These are phyloP conservation scores for Phaeolepiota aurea DNA, from an alignment of 768 basidiomycete genomes.

Conservation along the genomic window DNA sequence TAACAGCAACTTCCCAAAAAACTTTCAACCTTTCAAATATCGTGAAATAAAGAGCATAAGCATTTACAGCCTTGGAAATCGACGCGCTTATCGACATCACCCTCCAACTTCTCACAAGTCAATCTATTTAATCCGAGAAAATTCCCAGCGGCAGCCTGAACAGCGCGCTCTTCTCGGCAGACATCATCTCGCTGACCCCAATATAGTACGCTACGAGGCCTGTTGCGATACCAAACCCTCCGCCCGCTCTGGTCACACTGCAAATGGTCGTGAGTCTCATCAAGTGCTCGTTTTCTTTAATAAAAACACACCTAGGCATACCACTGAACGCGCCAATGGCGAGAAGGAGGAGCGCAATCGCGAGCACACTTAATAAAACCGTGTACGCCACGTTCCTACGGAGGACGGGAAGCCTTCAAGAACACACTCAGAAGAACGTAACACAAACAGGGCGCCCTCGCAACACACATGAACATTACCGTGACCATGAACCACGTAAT, in stretches of 20 bases:
- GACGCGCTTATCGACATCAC: neutral
- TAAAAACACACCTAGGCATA: slow-evolving; percentile 17
- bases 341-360: slow-evolving; percentile 19
- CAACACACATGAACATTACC: slow-evolving; percentile 43
- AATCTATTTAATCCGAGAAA: slow-evolving; percentile 5
- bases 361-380: slow-evolving; percentile 15
- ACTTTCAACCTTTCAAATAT: no score
- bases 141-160: slow-evolving; percentile 28
- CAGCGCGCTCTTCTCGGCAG: slow-evolving; percentile 24
- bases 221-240: slow-evolving; percentile 29
- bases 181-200: slow-evolving; percentile 29
- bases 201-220: slow-evolving; percentile 39
- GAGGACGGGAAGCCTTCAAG: slow-evolving; percentile 14
- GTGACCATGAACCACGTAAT: slow-evolving; percentile 63
- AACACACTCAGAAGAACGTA: neutral
- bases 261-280: neutral
- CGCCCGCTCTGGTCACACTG: slow-evolving; percentile 30
- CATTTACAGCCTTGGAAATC: no score
- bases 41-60: no score
- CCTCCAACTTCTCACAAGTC: no score
- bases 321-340: slow-evolving; percentile 19
- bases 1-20: no score
- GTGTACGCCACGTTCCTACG: slow-evolving; percentile 17
- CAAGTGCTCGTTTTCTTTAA: neutral
- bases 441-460: neutral